Conservation (phyloP, 2,329 filamentous ascomycete species). For the Rhynchosporium secalis region DNA sequence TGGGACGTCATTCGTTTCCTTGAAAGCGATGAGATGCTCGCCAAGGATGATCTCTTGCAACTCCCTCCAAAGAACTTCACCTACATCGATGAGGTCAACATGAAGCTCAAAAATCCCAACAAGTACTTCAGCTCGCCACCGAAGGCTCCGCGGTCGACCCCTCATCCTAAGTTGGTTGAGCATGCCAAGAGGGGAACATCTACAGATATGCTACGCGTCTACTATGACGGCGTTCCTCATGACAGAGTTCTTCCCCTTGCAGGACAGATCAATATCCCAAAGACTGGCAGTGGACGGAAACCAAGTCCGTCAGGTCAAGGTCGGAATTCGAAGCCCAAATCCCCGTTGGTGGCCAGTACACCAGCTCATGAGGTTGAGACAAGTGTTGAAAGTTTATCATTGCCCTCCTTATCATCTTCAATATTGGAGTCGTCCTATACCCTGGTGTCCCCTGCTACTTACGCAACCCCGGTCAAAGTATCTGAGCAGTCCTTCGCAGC, state of each 20-base stretch:
- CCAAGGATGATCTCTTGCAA: slow-evolving; percentile 26
- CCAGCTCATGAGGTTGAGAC: not conserved
- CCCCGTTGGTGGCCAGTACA: not conserved
- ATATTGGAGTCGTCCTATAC: not conserved
- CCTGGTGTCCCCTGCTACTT: too few species aligned
- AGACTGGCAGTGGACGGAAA: slow-evolving; percentile 14
- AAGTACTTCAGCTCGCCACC: slow-evolving; percentile 16
- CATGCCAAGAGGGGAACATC: slow-evolving; percentile 32
- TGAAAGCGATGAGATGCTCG: slow-evolving; percentile 21
- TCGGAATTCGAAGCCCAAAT: not conserved
- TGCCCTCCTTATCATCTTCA: not conserved
- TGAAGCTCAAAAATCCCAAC: slow-evolving; percentile 26
- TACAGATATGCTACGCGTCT: slow-evolving; percentile 20
- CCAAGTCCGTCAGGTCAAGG: not conserved
- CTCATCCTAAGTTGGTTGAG: slow-evolving; percentile 31
- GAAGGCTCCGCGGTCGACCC: not conserved
- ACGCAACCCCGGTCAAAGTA: too few species aligned
- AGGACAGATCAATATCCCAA: slow-evolving; percentile 23
- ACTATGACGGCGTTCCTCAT: slow-evolving; percentile 28
- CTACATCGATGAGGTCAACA: slow-evolving; percentile 24
- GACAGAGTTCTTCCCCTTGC: slow-evolving; percentile 28
- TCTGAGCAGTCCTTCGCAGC: not conserved
- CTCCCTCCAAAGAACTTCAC: slow-evolving; percentile 23
- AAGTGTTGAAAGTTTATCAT: slow-evolving; percentile 13
- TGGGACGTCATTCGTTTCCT: slow-evolving; percentile 30